Evolutionary conservation across 768 basidiomycete species (phyloP).

Genomic region (Imleria badia): DNA sequence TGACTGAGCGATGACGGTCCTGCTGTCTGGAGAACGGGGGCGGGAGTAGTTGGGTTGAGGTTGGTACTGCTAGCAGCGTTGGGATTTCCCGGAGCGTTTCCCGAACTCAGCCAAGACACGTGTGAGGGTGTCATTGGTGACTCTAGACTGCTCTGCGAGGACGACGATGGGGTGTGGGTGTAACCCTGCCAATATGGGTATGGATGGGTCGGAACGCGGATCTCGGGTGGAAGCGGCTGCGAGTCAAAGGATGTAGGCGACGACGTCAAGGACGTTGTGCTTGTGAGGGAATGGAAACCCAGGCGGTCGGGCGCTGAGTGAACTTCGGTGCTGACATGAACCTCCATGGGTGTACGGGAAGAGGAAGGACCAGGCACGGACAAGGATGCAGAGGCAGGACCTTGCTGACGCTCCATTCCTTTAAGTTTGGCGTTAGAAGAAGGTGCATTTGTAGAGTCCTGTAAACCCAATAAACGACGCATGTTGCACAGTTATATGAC

Average conservation of each 20-base stretch:
- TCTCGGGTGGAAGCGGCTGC: constrained; percentile 30
- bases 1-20: constrained; percentile 15
- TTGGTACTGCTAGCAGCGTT: constrained; percentile 4
- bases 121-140: constrained; percentile 38
- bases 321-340: constrained; percentile 31
- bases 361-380: constrained; percentile 6
- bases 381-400: constrained; percentile 1
- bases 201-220: constrained; percentile 32
- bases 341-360: constrained; percentile 18
- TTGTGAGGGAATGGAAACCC: constrained; percentile 18
- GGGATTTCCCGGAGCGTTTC: constrained; percentile 10
- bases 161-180: constrained; percentile 30
- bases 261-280: constrained; percentile 15
- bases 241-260: constrained; percentile 22
- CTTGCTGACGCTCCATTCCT: constrained; percentile 26
- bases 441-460: constrained; percentile 16
- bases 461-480: constrained; percentile 34
- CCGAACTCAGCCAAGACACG: constrained; percentile 37
- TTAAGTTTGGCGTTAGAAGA: constrained; percentile 20
- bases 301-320: constrained; percentile 20
- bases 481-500: constrained; percentile 18
- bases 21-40: background rate
- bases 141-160: constrained; percentile 31
- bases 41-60: background rate
- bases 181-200: constrained; percentile 37